Base-by-base conservation (phyloP, 192 early-diverging fungal genomes). In the Diversispora eburnea region DNA sequence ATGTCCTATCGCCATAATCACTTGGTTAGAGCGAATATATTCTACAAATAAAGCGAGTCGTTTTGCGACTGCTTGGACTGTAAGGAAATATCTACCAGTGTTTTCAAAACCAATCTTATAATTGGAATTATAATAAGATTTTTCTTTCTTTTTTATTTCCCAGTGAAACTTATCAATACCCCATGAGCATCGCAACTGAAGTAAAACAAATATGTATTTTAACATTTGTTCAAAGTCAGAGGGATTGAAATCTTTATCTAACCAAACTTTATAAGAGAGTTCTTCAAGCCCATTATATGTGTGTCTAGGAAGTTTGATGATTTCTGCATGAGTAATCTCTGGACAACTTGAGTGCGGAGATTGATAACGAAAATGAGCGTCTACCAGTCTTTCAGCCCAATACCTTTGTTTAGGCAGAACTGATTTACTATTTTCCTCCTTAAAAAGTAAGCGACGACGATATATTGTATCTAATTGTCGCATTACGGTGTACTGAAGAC, bases 221-320 rank as follows among this genome's bases (percentile, higher is more conserved):
- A 77, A 48, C 49, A 76, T 46, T 39, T 65, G 0, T 64, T 76
- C 22, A 79, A 82, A 57, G 64, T 82, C 47, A 74, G 73, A 22
- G n/a, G 74, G 8, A 25, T 79, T 39, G 59, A 74, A 12, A 8
- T 75, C 48, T 12, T 47, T 0, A 43, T 4, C 2, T 15, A 45
- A 60, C 70, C 57, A 60, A 46, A 46, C 59, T 9, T 71, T 58
- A 12, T 33, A 1, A 33, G 25, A 33, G 25, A 33, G 25, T 1
- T 33, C 25, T 2, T 46, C n/a, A 59, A 71, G 9, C 7, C 22
- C 33, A 12, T 39, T 6, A 57, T 17, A 54, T 57, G n/a, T 57
- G 42, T 70, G 42, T 20, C 42, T 39, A 57, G 68, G 68, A 45
- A 57, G 54, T 5, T 48, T 8, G 3, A 45, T 5, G 19, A 66